These are phyloP conservation scores for Lagenaria siceraria DNA, from an alignment of 306 rosid genomes.

Conservation along the genomic window DNA sequence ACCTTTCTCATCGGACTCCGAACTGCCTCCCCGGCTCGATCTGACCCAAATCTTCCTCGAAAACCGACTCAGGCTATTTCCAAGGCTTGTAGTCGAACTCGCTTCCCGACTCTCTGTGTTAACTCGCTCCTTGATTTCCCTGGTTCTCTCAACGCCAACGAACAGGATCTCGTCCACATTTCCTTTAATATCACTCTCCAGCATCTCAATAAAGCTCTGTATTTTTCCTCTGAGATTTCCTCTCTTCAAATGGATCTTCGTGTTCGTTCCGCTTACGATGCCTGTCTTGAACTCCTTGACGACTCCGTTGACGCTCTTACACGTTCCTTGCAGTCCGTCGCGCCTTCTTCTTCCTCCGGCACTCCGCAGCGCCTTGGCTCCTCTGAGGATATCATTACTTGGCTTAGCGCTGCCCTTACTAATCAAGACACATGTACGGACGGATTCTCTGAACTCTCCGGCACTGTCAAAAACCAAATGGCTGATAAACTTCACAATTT, in stretches of 20 bases:
- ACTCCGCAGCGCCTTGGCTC: background rate
- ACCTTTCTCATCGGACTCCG: constrained; percentile 11
- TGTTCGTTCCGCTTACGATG: constrained; percentile 60
- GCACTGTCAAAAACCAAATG: constrained; percentile 44
- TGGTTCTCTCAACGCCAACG: constrained; percentile 47
- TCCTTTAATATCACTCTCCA: constrained; percentile 79
- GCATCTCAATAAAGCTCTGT: constrained; percentile 49
- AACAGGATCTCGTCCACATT: constrained; percentile 78
- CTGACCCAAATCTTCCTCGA: constrained; percentile 3
- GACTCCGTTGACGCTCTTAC: constrained; percentile 58
- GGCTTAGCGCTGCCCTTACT: constrained; percentile 87
- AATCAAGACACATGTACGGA: constrained; percentile 87
- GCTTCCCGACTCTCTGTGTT: constrained; percentile 51
- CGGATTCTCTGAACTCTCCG: constrained; percentile 42
- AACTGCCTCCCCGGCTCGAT: background rate
- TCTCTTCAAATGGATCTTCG: constrained; percentile 31
- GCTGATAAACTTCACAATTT: constrained; percentile 31
- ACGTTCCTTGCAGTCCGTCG: constrained; percentile 35
- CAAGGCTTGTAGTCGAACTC: constrained; percentile 46
- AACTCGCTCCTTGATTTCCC: constrained; percentile 61
- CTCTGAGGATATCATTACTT: constrained; percentile 51
- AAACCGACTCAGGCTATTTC: constrained; percentile 74
- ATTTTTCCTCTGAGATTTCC: constrained; percentile 38
- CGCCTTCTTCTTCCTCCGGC: background rate
- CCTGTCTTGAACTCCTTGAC: constrained; percentile 85